Evolutionary conservation across 2,329 filamentous ascomycete species (phyloP).

Genomic region (Nothomitra cinnamomea): DNA sequence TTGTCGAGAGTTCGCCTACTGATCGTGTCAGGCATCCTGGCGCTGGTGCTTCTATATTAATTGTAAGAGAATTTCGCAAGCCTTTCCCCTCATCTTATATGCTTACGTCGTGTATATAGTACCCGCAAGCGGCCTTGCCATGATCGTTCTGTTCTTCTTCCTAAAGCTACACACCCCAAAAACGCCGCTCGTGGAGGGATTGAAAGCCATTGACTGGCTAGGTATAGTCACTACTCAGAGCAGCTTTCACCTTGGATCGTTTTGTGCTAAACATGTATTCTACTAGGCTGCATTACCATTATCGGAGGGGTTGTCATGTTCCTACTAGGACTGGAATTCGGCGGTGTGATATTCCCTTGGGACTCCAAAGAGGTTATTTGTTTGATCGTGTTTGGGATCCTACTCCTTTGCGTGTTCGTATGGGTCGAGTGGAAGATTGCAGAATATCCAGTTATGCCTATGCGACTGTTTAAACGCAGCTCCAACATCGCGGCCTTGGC

Average conservation of each 20-base stretch:
- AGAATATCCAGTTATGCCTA: constrained; percentile 61
- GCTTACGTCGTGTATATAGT: constrained; percentile 20
- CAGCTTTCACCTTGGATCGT: constrained; percentile 37
- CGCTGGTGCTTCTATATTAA: constrained; percentile 47
- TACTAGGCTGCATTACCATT: constrained; percentile 35
- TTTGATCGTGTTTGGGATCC: constrained; percentile 54
- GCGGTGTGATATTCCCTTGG: constrained; percentile 63
- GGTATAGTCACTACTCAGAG: constrained; percentile 22
- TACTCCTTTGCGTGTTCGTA: constrained; percentile 48
- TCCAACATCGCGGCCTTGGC: constrained; percentile 49
- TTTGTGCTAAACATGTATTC: constrained; percentile 45
- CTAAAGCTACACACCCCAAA: constrained; percentile 43
- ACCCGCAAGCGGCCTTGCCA: constrained; percentile 34
- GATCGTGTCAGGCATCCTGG: constrained; percentile 35
- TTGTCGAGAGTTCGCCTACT: too few species aligned
- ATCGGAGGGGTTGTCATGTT: constrained; percentile 72
- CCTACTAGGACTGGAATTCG: constrained; percentile 71
- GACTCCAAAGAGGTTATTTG: constrained; percentile 57
- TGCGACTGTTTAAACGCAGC: constrained; percentile 47
- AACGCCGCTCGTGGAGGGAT: constrained; percentile 37
- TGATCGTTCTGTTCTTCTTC: constrained; percentile 41
- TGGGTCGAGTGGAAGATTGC: constrained; percentile 58
- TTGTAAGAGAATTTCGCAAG: constrained; percentile 7
- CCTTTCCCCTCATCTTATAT: not conserved
- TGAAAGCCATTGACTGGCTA: constrained; percentile 46